phyloP scores from a whole-genome alignment of 2,329 filamentous ascomycete species.

The Neocatenulostroma microsporum region DNA sequence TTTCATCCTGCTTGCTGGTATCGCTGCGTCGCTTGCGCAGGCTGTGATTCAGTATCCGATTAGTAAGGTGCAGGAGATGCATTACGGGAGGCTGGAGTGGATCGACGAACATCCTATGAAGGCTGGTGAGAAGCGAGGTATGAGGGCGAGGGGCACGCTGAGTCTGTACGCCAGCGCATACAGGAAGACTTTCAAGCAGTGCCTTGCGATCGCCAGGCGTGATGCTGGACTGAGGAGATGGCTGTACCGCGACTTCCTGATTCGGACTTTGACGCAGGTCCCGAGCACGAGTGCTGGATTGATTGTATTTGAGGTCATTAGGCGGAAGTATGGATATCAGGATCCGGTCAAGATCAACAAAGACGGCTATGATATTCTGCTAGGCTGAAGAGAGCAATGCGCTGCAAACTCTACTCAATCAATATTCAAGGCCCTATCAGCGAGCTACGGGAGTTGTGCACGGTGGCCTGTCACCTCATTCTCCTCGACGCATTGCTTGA shows the following conservation, averaged over 20 bases:
- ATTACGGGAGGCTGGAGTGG: conserved; percentile 65
- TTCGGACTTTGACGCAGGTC: conserved; percentile 64
- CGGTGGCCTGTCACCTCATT: conserved; percentile 3
- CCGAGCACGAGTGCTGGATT: conserved; percentile 69
- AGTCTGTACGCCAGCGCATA: conserved; percentile 64
- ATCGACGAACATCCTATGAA: conserved; percentile 50
- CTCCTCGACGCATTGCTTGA: conserved; percentile 9
- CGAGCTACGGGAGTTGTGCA: not conserved
- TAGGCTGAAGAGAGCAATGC: conserved; percentile 29
- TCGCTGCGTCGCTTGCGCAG: conserved; percentile 60
- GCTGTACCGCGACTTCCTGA: conserved; percentile 65
- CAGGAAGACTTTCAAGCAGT: conserved; percentile 57
- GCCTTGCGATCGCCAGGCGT: conserved; percentile 50
- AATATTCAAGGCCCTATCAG: not conserved
- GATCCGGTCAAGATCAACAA: conserved; percentile 58
- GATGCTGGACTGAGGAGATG: conserved; percentile 53
- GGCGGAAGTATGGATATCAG: conserved; percentile 61
- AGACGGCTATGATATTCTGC: conserved; percentile 64
- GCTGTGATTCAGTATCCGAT: conserved; percentile 65
- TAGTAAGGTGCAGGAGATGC: conserved; percentile 61
- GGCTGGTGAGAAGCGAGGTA: conserved; percentile 32
- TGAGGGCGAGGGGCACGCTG: conserved; percentile 43
- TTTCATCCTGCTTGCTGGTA: conserved; percentile 62
- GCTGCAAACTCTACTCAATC: not conserved
- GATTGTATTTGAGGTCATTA: conserved; percentile 70